Evolutionary conservation across 2,329 filamentous ascomycete genomes (phyloP), one percentile per base, ranked within the genome.

Genomic region (Lasiodiplodia sp.): DNA sequence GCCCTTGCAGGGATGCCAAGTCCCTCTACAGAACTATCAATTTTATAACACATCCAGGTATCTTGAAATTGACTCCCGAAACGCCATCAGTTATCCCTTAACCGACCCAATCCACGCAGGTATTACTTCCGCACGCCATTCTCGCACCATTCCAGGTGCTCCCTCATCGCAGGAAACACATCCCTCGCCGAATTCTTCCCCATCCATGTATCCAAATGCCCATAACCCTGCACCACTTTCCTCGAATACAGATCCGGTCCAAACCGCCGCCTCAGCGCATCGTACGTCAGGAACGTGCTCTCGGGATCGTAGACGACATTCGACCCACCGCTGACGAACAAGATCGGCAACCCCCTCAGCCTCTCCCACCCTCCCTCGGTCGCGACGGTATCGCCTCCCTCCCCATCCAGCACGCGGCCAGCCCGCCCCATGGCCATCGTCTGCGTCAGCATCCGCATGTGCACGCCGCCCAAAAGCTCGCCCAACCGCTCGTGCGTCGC

Each of bases 401-500:
- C 66, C 1, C 58, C 62, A 18, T 70, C 66, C 12, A 66, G 14
- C 47, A 62, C 68, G 14, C 23, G 7, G 18, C 57, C 49, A 10
- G 16, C 56, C 10, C 34, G 16, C 18, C 88, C 88, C 79, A 87
- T 85, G 44, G 78, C 79, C 83, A 89, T 88, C 12, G 91, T 82
- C 68, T 88, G 79, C 44, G 83, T 75, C 62, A 90, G 81, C 69
- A 86, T 78, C 1, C 81, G 83, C 86, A 89, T 89, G 75, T 86
- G 87, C 66, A 88, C 85, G 66, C 89, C 89, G 72, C 86, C 86
- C 68, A 91, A 86, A 78, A 90, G 88, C 38, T 85, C 83, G 75
- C 88, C 84, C 57, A 90, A 85, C 73, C 89, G 85, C 0, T 84
- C 79, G 77, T 91, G 89, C 2, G 89, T 91, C 3, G 85, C 87